Evolutionary conservation across 495 filamentous ascomycete genomes (phyloP).

Genomic region (Letharia lupina): DNA sequence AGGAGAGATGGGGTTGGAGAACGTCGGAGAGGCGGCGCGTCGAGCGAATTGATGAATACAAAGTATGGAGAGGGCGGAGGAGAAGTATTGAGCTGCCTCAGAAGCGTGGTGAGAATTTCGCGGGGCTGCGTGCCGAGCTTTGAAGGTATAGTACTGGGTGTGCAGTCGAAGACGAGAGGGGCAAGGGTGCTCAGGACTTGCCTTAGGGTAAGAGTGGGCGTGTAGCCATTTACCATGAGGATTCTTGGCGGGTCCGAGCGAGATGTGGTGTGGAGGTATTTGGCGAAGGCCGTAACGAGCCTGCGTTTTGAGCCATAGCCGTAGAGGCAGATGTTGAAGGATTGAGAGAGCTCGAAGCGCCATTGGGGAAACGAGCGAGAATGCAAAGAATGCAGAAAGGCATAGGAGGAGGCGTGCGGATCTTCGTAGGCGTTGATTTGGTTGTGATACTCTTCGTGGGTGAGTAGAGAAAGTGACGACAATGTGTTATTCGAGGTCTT

Average conservation of each 20-base stretch:
- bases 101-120: conserved; percentile 57
- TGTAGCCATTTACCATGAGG: conserved; percentile 84
- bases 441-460: conserved; percentile 85
- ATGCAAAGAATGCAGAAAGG: conserved; percentile 66
- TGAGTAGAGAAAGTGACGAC: conserved; percentile 63
- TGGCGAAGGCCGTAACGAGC: conserved; percentile 69
- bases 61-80: conserved; percentile 43
- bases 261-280: conserved; percentile 50
- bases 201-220: conserved; percentile 62
- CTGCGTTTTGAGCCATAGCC: conserved; percentile 83
- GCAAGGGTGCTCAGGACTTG: conserved; percentile 70
- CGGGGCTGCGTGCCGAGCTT: conserved; percentile 54
- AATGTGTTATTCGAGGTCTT: conserved; percentile 86
- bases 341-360: conserved; percentile 81
- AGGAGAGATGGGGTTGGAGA: conserved; percentile 62
- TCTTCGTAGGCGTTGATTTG: conserved; percentile 58
- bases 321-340: conserved; percentile 86
- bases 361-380: conserved; percentile 80
- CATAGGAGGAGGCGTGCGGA: conserved; percentile 61
- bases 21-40: conserved; percentile 66
- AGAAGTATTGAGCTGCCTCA: conserved; percentile 46
- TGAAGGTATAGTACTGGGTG: conserved; percentile 36
- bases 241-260: conserved; percentile 46
- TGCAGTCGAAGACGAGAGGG: conserved; percentile 48
- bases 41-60: conserved; percentile 78